Percentiles rank a stretch among this genome's conserved stretches.
Conservation (phyloP, 148 eudicot genomes). For the Vaccinium vitisidaea region DNA sequence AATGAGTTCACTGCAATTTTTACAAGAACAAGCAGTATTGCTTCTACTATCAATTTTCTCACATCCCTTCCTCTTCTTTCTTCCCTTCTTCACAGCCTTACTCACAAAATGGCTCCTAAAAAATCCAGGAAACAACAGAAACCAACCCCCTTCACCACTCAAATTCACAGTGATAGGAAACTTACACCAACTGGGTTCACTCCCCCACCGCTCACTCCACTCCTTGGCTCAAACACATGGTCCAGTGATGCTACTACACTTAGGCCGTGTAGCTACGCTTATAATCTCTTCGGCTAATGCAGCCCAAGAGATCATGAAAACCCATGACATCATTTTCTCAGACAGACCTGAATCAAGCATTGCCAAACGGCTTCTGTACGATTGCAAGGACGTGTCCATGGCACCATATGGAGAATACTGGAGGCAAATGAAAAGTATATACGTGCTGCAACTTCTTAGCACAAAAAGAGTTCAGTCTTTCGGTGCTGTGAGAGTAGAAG, state of each 20-base stretch:
- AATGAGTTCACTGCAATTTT: too few species aligned
- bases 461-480: neutral
- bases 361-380: neutral
- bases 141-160: constrained; percentile 15
- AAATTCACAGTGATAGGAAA: constrained; percentile 14
- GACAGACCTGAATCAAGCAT: constrained; percentile 23
- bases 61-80: too few species aligned
- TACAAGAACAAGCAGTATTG: too few species aligned
- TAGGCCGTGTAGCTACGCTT: too few species aligned
- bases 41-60: too few species aligned
- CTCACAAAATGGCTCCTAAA: neutral
- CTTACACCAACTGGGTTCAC: constrained; percentile 12
- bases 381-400: neutral
- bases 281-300: neutral
- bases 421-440: constrained; percentile 11
- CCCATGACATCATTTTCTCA: constrained; percentile 34
- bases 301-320: constrained; percentile 22
- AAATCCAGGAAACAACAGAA: neutral
- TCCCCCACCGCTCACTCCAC: constrained; percentile 12
- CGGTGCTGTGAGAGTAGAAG: constrained; percentile 4
- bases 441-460: neutral
- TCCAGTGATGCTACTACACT: constrained; percentile 23
- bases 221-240: constrained; percentile 21
- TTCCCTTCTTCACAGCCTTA: neutral
- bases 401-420: constrained; percentile 6